These are phyloP conservation scores for Malassezia furfur DNA, from an alignment of 1,284 basidiomycete species.

Conservation along the genomic window DNA sequence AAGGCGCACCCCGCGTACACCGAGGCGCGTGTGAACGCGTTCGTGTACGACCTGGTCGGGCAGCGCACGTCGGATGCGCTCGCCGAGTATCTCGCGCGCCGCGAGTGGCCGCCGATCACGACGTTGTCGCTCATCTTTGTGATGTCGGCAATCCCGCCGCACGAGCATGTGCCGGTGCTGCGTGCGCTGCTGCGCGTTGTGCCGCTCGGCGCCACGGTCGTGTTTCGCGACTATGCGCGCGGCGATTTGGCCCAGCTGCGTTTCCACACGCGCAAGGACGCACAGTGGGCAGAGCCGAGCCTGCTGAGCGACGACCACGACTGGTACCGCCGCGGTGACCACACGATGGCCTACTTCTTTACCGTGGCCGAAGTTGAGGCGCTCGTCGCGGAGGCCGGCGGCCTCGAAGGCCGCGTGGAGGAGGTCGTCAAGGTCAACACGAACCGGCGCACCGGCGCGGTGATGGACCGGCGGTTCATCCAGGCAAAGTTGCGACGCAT, in stretches of 20 bases:
- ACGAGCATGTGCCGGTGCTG: conserved; percentile 29
- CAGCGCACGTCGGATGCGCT: neutral
- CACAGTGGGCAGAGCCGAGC: conserved; percentile 41
- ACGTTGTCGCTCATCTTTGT: conserved; percentile 47
- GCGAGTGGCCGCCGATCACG: conserved; percentile 19
- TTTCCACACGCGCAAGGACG: conserved; percentile 44
- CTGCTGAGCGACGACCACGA: conserved; percentile 31
- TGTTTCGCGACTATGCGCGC: conserved; percentile 49
- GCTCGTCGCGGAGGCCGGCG: conserved; percentile 14
- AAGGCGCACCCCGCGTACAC: conserved; percentile 31
- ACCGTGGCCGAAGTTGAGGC: conserved; percentile 28
- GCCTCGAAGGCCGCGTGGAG: conserved; percentile 28
- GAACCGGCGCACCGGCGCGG: conserved; percentile 29
- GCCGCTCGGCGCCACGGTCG: conserved; percentile 28
- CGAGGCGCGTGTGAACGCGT: conserved; percentile 36
- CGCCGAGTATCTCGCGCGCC: neutral
- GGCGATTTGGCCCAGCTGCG: conserved; percentile 48
- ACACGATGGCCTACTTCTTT: conserved; percentile 50
- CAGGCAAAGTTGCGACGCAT: conserved; percentile 17
- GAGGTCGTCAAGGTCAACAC: conserved; percentile 25
- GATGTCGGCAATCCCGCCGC: conserved; percentile 47
- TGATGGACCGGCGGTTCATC: conserved; percentile 20
- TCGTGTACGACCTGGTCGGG: conserved; percentile 45
- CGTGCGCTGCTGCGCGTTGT: conserved; percentile 19
- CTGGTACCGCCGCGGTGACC: conserved; percentile 47